Percentiles rank a stretch among this genome's conserved stretches.
Evolutionary conservation across 306 rosid species (phyloP).

Genomic region (Rosa persica): DNA sequence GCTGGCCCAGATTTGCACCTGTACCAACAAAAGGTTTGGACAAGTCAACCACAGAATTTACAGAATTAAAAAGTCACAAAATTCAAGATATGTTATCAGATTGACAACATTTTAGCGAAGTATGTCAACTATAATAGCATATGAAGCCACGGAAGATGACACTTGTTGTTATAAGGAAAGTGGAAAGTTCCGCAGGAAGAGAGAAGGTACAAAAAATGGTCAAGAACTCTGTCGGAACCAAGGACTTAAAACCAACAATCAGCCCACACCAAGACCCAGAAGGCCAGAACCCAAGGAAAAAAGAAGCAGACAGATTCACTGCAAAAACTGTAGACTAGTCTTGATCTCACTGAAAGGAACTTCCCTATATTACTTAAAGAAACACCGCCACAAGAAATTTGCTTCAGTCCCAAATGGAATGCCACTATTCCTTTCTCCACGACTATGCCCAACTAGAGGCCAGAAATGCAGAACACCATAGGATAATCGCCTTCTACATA

Average conservation of each 20-base stretch:
- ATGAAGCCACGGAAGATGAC: not conserved
- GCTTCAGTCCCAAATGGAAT: not conserved
- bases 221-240: not conserved
- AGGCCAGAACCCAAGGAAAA: not conserved
- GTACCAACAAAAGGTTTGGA: slow-evolving; percentile 28
- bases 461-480: slow-evolving; percentile 2
- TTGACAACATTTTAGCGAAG: not conserved
- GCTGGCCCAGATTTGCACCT: slow-evolving; percentile 99
- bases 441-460: not conserved
- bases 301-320: not conserved
- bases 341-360: not conserved
- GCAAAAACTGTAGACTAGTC: not conserved
- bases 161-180: not conserved
- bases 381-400: not conserved
- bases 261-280: not conserved
- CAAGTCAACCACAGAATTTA: slow-evolving; percentile 12
- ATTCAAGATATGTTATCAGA: not conserved
- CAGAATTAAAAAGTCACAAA: not conserved
- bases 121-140: not conserved
- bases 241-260: not conserved
- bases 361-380: not conserved
- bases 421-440: not conserved
- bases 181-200: not conserved
- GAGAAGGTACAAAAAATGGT: not conserved
- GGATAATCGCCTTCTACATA: not conserved